Evolutionary conservation across 2,329 filamentous ascomycete genomes (phyloP).

Genomic region (Alternaria panax): DNA sequence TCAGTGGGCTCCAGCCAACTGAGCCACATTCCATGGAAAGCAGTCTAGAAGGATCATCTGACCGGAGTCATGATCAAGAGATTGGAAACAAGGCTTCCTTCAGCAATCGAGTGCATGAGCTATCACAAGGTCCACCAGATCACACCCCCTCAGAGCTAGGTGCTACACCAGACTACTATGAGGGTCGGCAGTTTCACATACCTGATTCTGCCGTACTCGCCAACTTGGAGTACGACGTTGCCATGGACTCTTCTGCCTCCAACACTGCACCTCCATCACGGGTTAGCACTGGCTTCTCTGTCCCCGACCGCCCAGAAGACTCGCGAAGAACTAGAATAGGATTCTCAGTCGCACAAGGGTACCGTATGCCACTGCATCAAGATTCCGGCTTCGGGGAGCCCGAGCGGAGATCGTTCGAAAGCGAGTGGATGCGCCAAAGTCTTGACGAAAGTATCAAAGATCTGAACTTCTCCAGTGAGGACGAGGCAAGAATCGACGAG

Average conservation of each 20-base stretch:
- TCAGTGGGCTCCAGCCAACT: conserved; percentile 30
- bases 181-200: conserved; percentile 23
- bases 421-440: conserved; percentile 35
- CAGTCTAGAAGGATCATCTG: conserved; percentile 14
- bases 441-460: conserved; percentile 34
- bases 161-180: conserved; percentile 14
- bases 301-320: conserved; percentile 30
- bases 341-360: conserved; percentile 32
- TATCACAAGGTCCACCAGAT: conserved; percentile 26
- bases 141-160: conserved; percentile 4
- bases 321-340: conserved; percentile 24
- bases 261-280: conserved; percentile 36
- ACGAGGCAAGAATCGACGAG: conserved; percentile 33
- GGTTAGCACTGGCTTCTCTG: conserved; percentile 37
- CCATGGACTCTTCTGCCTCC: conserved; percentile 36
- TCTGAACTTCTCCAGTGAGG: conserved; percentile 14
- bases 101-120: conserved; percentile 45
- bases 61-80: conserved; percentile 22
- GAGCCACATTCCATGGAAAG: conserved; percentile 21
- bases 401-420: conserved; percentile 30
- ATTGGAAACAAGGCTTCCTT: conserved; percentile 42
- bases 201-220: conserved; percentile 33
- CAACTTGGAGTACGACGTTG: conserved; percentile 43
- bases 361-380: conserved; percentile 43
- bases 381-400: conserved; percentile 46